phyloP scores from a whole-genome alignment of 2,329 filamentous ascomycete genomes.

The Pseudogymnoascus sp. region DNA sequence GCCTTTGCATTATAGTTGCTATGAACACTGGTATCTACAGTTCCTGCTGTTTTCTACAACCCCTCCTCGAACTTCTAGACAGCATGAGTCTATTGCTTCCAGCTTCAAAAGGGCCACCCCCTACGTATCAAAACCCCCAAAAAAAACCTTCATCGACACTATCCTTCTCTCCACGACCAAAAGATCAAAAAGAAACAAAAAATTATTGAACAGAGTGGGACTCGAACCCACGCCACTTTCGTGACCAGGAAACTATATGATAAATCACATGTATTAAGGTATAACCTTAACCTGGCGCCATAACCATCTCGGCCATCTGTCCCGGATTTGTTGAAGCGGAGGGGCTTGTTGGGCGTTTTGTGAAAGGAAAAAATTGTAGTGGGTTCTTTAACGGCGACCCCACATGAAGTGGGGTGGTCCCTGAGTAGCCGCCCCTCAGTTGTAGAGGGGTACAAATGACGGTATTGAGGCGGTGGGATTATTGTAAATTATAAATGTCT shows the following conservation, averaged over 20 bases:
- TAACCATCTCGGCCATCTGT: constrained; percentile 12
- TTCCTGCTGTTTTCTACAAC: background rate
- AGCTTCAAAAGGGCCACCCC: background rate
- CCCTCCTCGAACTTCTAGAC: background rate
- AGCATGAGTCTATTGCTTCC: background rate
- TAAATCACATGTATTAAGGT: constrained; percentile 6
- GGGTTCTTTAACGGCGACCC: background rate
- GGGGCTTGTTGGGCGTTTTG: background rate
- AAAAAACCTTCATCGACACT: background rate
- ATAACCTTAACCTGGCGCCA: constrained; percentile 11
- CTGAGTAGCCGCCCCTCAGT: background rate
- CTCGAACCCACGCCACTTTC: constrained; percentile 35
- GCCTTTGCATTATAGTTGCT: background rate
- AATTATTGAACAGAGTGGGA: constrained; percentile 30
- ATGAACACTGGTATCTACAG: background rate
- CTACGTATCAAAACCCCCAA: background rate
- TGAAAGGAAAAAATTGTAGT: background rate
- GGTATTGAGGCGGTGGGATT: background rate
- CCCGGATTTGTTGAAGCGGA: constrained; percentile 6
- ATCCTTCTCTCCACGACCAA: background rate
- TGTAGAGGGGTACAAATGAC: background rate
- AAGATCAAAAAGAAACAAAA: background rate
- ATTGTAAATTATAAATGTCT: background rate
- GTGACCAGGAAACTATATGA: constrained; percentile 29
- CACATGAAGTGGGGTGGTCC: background rate